Evolutionary conservation across 306 rosid species (phyloP), one percentile per base, ranked within the genome.

Genomic region (Citrullus colocynthis): DNA sequence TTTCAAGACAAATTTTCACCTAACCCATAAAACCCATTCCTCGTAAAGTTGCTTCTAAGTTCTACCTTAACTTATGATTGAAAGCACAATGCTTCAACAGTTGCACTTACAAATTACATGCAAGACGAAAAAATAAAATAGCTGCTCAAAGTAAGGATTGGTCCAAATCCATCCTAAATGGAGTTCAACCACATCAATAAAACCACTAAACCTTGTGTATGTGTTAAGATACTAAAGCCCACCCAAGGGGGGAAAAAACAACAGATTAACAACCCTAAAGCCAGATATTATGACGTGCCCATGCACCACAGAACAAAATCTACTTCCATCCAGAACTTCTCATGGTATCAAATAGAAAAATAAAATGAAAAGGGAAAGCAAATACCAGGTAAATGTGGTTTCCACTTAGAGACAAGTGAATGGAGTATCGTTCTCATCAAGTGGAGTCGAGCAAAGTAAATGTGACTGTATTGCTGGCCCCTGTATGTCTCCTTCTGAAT

Each of bases 391-490:
- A 86, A 74, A 81, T 86, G 90, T 42, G 97, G 87, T 82, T 91
- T 92, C 98, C 97, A 86, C 24, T 80, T 78, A 9, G 96, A 80
- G 54, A 84, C 85, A 45, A 92, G 91, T 30, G 99, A 89, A 76
- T 86, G 87, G 66, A 95, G 83, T 28, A 95, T 85, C 7, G 93
- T 88, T 78, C 98, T 78, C 97, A 92, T 89, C 85, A 95, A 63
- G 82, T 87, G 96, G 63, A 95, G 99, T 45, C 97, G 92, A 66
- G 84, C 86, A 59, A 86, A 95, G 93, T 95, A 92, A 59, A 95
- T 89, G 36, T 95, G 97, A 80, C 99, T 91, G 87, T 88, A 92
- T 78, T 91, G 97, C 81, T 92, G 97, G 6, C 99, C 99, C 59
- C 80, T 82, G 59, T 89, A 90, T 61, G 74, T 77, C 83, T 89